Evolutionary conservation across 352 stramenopile species (phyloP).

Genomic region (Pythium folliculosum): DNA sequence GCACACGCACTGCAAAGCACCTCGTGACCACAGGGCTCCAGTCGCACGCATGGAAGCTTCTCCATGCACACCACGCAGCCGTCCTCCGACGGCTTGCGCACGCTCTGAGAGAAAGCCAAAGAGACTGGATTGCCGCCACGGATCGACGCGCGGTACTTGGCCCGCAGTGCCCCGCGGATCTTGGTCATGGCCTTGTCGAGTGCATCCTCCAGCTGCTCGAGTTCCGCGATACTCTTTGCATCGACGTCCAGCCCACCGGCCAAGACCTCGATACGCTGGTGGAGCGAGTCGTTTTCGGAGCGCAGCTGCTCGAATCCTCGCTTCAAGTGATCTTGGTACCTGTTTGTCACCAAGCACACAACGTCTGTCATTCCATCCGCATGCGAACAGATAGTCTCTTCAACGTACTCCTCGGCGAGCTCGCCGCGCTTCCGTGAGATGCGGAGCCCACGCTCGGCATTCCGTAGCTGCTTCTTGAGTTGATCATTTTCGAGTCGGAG

Average conservation of each 20-base stretch:
- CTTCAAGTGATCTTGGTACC: slow-evolving; percentile 25
- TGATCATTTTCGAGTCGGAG: slow-evolving; percentile 16
- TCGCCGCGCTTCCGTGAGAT: slow-evolving; percentile 20
- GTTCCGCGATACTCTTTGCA: slow-evolving; percentile 19
- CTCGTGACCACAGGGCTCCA: slow-evolving; percentile 62
- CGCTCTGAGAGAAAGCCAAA: no score
- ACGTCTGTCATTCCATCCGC: not conserved
- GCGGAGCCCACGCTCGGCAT: slow-evolving; percentile 12
- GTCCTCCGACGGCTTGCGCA: not conserved
- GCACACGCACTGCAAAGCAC: slow-evolving; percentile 62
- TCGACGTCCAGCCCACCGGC: slow-evolving; percentile 19
- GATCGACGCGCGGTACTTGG: slow-evolving; percentile 25
- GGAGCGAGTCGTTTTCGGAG: slow-evolving; percentile 14
- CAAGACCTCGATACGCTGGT: slow-evolving; percentile 23
- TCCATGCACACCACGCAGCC: slow-evolving; percentile 61
- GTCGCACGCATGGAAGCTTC: slow-evolving; percentile 44
- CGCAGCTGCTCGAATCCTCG: slow-evolving; percentile 11
- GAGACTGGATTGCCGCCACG: not conserved
- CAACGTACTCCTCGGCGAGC: slow-evolving; percentile 19
- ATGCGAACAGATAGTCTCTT: not conserved
- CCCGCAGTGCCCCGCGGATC: slow-evolving; percentile 15
- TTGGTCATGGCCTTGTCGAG: slow-evolving; percentile 11
- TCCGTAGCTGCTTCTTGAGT: slow-evolving; percentile 21
- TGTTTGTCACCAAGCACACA: not conserved
- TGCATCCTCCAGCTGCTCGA: slow-evolving; percentile 25